Evolutionary conservation across 768 basidiomycete genomes (phyloP).

Genomic region (Daedalea quercina): DNA sequence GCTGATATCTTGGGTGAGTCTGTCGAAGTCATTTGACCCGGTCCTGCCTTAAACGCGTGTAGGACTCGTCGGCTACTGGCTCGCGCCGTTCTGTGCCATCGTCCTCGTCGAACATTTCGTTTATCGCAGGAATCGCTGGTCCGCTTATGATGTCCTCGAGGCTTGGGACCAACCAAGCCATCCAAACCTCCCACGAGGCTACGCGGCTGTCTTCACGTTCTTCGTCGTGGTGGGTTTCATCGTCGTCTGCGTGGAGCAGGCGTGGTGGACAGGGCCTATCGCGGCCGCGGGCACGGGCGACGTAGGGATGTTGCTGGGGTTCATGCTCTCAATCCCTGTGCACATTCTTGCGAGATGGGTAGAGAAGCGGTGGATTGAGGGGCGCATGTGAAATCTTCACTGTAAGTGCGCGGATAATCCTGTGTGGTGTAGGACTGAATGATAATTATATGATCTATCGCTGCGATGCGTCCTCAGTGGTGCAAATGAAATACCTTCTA

Average conservation of each 20-base stretch:
- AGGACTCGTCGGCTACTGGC: slow-evolving; percentile 43
- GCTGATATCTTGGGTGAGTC: slow-evolving; percentile 34
- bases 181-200: slow-evolving; percentile 31
- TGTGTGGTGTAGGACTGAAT: too few relatives aligned
- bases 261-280: slow-evolving; percentile 44
- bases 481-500: too few relatives aligned
- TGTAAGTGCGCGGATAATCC: too few relatives aligned
- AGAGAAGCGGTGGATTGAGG: slow-evolving; percentile 8
- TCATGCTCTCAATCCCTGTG: slow-evolving; percentile 11
- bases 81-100: slow-evolving; percentile 30
- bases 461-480: too few relatives aligned
- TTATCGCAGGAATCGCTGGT: slow-evolving; percentile 30
- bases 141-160: slow-evolving; percentile 26
- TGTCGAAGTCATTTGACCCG: too few relatives aligned
- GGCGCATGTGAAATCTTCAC: too few relatives aligned
- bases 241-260: slow-evolving; percentile 44
- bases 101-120: slow-evolving; percentile 38
- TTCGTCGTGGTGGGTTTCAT: slow-evolving; percentile 31
- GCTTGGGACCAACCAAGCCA: slow-evolving; percentile 31
- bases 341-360: slow-evolving; percentile 13
- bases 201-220: slow-evolving; percentile 35
- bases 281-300: slow-evolving; percentile 40
- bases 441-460: too few relatives aligned
- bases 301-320: slow-evolving; percentile 32
- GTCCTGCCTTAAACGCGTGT: too few relatives aligned